A percentile compares a stretch with the other conserved stretches of the same genome.
phyloP scores from a whole-genome alignment of 202 grass and related monocot species.

The Cymbopogon flexuosus region DNA sequence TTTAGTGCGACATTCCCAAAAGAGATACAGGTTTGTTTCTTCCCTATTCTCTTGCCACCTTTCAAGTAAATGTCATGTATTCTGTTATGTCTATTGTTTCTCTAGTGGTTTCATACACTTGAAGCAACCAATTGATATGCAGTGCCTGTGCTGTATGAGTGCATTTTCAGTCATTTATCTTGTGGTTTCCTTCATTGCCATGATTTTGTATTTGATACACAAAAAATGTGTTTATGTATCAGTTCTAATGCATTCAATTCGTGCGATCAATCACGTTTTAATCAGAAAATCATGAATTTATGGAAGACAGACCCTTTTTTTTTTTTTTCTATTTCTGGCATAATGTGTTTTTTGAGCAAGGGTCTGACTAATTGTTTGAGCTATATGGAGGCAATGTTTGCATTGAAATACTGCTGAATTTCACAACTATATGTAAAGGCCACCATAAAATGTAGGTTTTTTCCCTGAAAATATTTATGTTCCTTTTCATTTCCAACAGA shows the following conservation, averaged over 20 bases:
- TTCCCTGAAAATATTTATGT: neutral
- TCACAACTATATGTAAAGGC: neutral
- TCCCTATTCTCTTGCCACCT: neutral
- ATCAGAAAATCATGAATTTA: neutral
- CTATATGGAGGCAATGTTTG: neutral
- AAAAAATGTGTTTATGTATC: neutral
- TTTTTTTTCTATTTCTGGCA: neutral
- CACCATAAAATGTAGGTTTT: neutral
- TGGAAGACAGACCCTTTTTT: too few species aligned
- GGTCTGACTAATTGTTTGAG: neutral
- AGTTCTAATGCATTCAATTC: neutral
- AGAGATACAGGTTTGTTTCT: slow-evolving; percentile 73
- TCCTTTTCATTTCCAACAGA: neutral
- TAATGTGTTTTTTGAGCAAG: too few species aligned
- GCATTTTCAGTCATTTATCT: neutral
- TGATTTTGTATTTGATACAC: neutral
- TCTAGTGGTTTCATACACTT: neutral
- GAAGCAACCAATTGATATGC: neutral
- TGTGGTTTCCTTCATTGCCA: neutral
- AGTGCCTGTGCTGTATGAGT: neutral
- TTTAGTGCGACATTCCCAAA: slow-evolving; percentile 96
- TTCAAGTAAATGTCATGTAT: neutral
- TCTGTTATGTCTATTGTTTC: neutral
- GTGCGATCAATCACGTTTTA: neutral
- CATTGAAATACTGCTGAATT: neutral